Base-by-base conservation (phyloP, 371 early-diverging fungal genomes). In the Mortierella sp. region DNA sequence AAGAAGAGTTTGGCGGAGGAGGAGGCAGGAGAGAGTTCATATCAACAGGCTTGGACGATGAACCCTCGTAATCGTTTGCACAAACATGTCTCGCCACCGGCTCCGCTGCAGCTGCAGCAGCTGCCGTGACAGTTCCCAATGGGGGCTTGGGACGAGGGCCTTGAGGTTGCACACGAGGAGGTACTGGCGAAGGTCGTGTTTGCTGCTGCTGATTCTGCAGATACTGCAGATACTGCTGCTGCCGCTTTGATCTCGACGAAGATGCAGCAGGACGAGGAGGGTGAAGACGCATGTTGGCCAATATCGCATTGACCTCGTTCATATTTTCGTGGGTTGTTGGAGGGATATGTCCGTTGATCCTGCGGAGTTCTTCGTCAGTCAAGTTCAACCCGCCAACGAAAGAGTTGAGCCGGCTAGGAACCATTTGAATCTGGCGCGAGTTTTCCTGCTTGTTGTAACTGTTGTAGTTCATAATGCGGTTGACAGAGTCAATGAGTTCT, bases 331-430 rank as follows among this genome's bases (percentile, higher is more conserved):
- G 61, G 13, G 50, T 9, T 16, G 50, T 16, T 1, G 1, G 21
- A 26, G 46, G 46, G 37, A 57, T 61, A 10, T 43, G 34, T 13
- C 73, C 72, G 10, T 77, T 77, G 53, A 77, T 78, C 69, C 34
- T 26, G 2, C 46, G 46, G 21, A 78, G 69, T 1, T 69, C 78
- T 5, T 67, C 11, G 10, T 67, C 44, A 11, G 46, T 70, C 26
- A 76, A 48, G 31, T 34, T n/a, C n/a, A 54, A 8, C n/a, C 54
- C n/a, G 19, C 10, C n/a, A 2, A 54, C 24, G 50, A 14, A 54
- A 2, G n/a, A n/a, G 8, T 4, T 54, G 54, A 21, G 46, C 43
- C 6, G 53, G 3, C 19, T 50, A 11, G 21, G n/a, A 26, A 70
- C 48, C 43, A 43, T 24, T 54, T n/a, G 54, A 24, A 5, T 54